Base-by-base conservation (phyloP, 2,329 filamentous ascomycete genomes). In the Meredithiella fracta region DNA sequence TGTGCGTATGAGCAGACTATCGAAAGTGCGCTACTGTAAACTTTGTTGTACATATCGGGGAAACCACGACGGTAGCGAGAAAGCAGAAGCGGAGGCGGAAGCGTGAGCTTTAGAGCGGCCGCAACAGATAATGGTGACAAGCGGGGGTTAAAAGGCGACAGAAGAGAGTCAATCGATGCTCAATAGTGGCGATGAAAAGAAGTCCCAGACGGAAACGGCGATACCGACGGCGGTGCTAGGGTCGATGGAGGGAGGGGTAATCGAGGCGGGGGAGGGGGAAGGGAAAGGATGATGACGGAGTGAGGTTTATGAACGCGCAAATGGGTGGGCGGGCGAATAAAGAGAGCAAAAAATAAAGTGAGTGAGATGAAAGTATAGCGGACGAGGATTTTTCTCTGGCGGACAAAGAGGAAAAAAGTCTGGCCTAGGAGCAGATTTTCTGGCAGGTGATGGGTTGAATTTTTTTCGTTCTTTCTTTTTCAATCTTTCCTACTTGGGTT, bases 41-140 rank as follows among this genome's bases (percentile, higher is more conserved):
- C 50, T 58, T 58, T 42, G 52, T 47, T 42, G 56, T 47, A 58
- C 56, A 58, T 58, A 50, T 54, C 56, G 56, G 31, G 56, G 37
- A 44, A 44, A 44, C 29, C 29, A 34, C 29, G 29, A 34, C 11
- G 29, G 29, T 34, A 11, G 29, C 11, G 29, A 11, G 11, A 2
- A 17, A n/a, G 40, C 17, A n/a, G 20, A 44, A 7, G 15, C 40
- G 47, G 22, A 49, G 42, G 49, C 54, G 49, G 47, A 51, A 11
- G 20, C 14, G 47, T 22, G 23, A 25, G 51, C 14, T 40, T 23
- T 47, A 47, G 37, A 47, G 23, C 25, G 38, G 11, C 29, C 29
- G 29, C 29, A 34, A 11, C 5, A 34, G 25, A 50, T 17, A 26
- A 55, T 17, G 11, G 40, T 23, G 44, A 50, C 25, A 15, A 26